phyloP scores from a whole-genome alignment of 805 yeast genomes.

The Saccharomyces eubayanus region DNA sequence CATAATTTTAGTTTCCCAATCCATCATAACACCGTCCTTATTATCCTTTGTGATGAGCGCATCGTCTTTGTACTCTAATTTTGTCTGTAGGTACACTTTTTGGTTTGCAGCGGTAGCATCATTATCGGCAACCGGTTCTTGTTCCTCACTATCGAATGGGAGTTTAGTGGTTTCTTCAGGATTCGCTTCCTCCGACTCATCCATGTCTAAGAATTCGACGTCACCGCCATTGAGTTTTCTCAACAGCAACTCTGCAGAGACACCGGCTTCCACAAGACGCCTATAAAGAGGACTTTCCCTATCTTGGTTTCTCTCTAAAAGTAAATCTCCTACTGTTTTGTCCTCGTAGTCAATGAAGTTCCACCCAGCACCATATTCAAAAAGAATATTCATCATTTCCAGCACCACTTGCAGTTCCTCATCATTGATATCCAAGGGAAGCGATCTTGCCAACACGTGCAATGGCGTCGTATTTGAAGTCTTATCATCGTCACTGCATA shows the following conservation, averaged over 20 bases:
- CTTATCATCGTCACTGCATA: constrained; percentile 30
- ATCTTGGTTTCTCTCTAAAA: constrained; percentile 43
- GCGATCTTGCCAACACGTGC: constrained; percentile 54
- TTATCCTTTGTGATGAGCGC: constrained; percentile 65
- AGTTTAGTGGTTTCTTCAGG: constrained; percentile 5
- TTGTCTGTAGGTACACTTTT: constrained; percentile 52
- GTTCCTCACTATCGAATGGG: background rate
- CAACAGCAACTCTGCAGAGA: constrained; percentile 74
- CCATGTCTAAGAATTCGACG: constrained; percentile 47
- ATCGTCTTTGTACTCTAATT: constrained; percentile 55
- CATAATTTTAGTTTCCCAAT: constrained; percentile 87
- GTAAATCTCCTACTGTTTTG: constrained; percentile 80
- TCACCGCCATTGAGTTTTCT: constrained; percentile 61
- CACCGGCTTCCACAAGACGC: constrained; percentile 71
- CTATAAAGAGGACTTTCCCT: constrained; percentile 37
- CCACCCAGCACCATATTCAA: constrained; percentile 92
- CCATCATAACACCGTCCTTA: constrained; percentile 94
- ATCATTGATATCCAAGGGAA: constrained; percentile 30
- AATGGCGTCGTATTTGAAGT: constrained; percentile 66
- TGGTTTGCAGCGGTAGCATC: constrained; percentile 64
- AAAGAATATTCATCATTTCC: constrained; percentile 53
- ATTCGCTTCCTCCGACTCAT: constrained; percentile 30
- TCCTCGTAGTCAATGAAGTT: constrained; percentile 60
- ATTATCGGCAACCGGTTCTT: constrained; percentile 9
- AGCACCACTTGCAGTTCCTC: constrained; percentile 41